Evolutionary conservation across 495 filamentous ascomycete genomes (phyloP).

Genomic region (Sporormia fimetaria): DNA sequence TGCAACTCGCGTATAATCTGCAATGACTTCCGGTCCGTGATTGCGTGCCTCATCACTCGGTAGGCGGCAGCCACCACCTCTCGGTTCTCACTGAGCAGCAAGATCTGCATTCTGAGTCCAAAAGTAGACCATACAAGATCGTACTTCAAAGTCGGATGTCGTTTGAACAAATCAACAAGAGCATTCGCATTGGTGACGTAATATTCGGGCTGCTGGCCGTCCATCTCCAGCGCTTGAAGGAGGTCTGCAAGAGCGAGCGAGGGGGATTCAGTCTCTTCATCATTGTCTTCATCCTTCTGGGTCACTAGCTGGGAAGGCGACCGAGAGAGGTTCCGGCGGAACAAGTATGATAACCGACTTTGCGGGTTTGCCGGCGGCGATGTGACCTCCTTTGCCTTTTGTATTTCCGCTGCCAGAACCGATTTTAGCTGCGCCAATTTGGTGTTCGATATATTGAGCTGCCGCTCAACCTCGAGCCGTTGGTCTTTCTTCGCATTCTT

Average conservation of each 20-base stretch:
- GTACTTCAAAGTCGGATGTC: conserved; percentile 86
- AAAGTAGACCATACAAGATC: conserved; percentile 93
- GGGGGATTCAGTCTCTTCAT: conserved; percentile 63
- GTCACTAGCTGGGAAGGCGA: conserved; percentile 26
- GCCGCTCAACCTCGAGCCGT: conserved; percentile 71
- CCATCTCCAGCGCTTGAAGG: conserved; percentile 73
- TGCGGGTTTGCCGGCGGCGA: conserved; percentile 48
- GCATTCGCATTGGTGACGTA: conserved; percentile 87
- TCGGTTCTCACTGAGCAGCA: conserved; percentile 88
- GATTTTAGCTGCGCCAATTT: conserved; percentile 73
- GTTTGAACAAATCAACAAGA: conserved; percentile 83
- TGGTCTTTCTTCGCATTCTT: conserved; percentile 96
- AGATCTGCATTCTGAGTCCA: conserved; percentile 80
- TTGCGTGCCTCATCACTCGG: conserved; percentile 82
- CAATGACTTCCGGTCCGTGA: conserved; percentile 80
- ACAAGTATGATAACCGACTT: conserved; percentile 55
- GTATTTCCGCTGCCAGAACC: conserved; percentile 64
- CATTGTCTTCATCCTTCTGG: conserved; percentile 44
- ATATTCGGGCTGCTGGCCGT: conserved; percentile 82
- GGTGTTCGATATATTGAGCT: conserved; percentile 80
- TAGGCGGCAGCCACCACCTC: conserved; percentile 94
- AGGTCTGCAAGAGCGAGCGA: conserved; percentile 82
- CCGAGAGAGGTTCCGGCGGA: conserved; percentile 35
- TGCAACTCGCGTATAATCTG: conserved; percentile 76
- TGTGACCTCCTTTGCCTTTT: conserved; percentile 41